These are phyloP conservation scores for Persicaria tinctoria DNA, from an alignment of 148 eudicot genomes.

Conservation along the genomic window DNA sequence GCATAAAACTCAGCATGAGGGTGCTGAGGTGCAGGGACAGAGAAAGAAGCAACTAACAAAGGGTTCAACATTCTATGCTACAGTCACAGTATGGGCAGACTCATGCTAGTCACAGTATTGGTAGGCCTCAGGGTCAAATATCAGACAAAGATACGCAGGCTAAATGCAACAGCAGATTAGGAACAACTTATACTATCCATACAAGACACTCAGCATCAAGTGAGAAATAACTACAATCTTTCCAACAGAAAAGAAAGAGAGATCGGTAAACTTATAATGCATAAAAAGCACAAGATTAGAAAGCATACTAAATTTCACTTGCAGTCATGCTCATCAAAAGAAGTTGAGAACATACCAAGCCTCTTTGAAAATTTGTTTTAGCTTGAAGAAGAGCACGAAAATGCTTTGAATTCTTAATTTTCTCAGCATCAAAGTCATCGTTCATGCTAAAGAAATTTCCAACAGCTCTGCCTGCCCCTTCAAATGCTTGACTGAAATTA, in stretches of 20 bases:
- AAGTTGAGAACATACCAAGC: slow-evolving; percentile 28
- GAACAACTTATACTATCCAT: background rate
- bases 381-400: slow-evolving; percentile 43
- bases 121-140: background rate
- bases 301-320: slow-evolving; percentile 6
- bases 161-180: background rate
- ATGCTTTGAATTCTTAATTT: slow-evolving; percentile 67
- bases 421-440: slow-evolving; percentile 46
- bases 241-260: background rate
- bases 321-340: background rate
- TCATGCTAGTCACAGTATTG: background rate
- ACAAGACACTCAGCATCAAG: background rate
- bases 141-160: background rate
- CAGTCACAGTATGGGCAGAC: background rate
- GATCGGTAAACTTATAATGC: background rate
- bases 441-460: slow-evolving; percentile 43
- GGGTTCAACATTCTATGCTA: background rate
- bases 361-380: slow-evolving; percentile 26
- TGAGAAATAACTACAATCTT: background rate
- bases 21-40: background rate
- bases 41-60: background rate
- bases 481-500: slow-evolving; percentile 74
- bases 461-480: slow-evolving; percentile 67
- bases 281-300: background rate
- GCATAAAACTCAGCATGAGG: background rate